Conservation (phyloP, 2,329 filamentous ascomycete species). For the Akanthomyces dipterigenus region DNA sequence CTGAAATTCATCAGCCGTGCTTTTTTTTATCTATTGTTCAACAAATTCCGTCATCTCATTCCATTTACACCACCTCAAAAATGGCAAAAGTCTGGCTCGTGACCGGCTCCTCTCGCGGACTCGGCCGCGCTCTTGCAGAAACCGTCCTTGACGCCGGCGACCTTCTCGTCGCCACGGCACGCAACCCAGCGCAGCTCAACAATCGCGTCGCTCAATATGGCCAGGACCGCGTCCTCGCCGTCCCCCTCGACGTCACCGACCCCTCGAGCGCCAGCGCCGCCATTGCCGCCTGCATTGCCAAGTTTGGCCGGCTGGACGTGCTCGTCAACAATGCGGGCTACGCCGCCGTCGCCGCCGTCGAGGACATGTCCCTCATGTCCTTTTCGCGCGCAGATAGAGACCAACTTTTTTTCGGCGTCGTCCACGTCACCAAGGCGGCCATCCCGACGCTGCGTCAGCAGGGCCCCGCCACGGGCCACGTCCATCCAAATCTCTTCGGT, state of each 20-base stretch:
- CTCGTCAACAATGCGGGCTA: constrained; percentile 58
- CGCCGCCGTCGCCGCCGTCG: constrained; percentile 45
- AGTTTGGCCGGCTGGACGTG: constrained; percentile 51
- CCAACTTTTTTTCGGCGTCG: constrained; percentile 53
- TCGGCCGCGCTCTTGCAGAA: constrained; percentile 36
- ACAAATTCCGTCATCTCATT: not conserved
- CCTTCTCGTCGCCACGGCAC: constrained; percentile 38
- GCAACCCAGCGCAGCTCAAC: constrained; percentile 28
- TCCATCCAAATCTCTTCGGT: constrained; percentile 35
- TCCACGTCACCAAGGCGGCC: constrained; percentile 43
- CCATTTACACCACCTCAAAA: not conserved
- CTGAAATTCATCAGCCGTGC: not conserved
- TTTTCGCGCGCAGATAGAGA: constrained; percentile 48
- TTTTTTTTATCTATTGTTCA: not conserved
- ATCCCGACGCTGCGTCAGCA: constrained; percentile 27
- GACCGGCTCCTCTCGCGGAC: constrained; percentile 41
- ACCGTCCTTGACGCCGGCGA: constrained; percentile 32
- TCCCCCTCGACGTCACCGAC: constrained; percentile 45
- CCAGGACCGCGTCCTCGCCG: constrained; percentile 36
- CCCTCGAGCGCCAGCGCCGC: constrained; percentile 31
- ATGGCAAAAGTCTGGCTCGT: constrained; percentile 37
- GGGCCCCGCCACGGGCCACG: constrained; percentile 22
- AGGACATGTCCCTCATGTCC: constrained; percentile 41
- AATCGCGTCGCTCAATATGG: constrained; percentile 31
- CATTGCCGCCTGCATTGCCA: constrained; percentile 31